Base-by-base conservation (phyloP, 306 rosid species). In the Vigna trinervia region DNA sequence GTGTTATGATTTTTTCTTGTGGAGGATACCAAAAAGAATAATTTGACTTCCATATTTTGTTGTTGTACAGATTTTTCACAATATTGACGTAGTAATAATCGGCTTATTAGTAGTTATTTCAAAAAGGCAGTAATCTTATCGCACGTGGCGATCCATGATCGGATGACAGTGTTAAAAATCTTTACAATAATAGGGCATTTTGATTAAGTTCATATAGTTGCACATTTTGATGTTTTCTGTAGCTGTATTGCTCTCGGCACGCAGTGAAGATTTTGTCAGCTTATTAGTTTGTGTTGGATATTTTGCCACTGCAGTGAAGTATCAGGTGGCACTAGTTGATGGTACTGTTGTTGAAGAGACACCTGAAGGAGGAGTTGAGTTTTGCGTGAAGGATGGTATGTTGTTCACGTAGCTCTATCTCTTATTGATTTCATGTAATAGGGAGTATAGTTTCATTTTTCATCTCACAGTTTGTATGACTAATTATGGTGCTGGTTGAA, bases 311-410 rank as follows among this genome's bases (percentile, higher is more conserved):
- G 83, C 86, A 89, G 93, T 91, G 78, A 91, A 85, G 78, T 89
- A 87, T 79, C 80, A 59, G 26, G 87, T 47, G 74, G 73, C 56
- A 8, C 75, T 91, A 20, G 84, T 47, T 81, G 96, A 89, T 73
- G 92, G 87, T 46, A 79, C 88, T 11, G 28, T 85, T 62, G 89
- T 91, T 75, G 87, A 78, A n/a, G 87, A 89, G 81, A 77, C 92
- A 10, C 85, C 71, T 0, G 87, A 83, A 60, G 87, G 51, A 75
- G 96, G 96, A 75, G 30, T 86, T 64, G 92, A 89, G 64, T 91
- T 91, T 86, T 74, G 77, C 68, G 71, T 86, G 75, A 86, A 91
- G 73, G 86, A 87, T 86, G 96, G 96, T 89, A 86, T 32, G 53
- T 50, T 80, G 57, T 39, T 39, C 0, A 8, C 46, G 30, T 52